Evolutionary conservation across 129 eudicot species (phyloP).

Genomic region (Chrysanthemum lavandulifolium): DNA sequence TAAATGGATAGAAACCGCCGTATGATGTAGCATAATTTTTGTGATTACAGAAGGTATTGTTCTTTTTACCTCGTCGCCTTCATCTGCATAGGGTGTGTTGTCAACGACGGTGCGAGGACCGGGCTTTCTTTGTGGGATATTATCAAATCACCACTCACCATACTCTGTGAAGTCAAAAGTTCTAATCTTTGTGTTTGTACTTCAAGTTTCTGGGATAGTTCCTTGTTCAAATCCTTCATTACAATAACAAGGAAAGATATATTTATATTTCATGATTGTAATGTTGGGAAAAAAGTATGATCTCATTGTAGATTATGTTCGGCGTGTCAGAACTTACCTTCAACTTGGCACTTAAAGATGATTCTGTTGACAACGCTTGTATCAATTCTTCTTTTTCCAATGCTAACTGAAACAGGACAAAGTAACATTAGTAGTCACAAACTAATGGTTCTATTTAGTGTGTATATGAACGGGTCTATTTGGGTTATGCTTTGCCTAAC

Average conservation of each 20-base stretch:
- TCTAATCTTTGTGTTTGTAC: constrained; percentile 95
- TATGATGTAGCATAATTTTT: not conserved
- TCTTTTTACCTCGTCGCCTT: constrained; percentile 88
- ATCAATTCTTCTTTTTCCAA: constrained; percentile 80
- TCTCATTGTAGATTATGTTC: not conserved
- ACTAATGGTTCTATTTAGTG: too few species aligned
- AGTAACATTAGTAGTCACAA: not conserved
- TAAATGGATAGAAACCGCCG: not conserved
- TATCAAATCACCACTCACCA: constrained; percentile 71
- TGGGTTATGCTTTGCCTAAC: too few species aligned
- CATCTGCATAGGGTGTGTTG: constrained; percentile 75
- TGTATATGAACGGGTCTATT: too few species aligned
- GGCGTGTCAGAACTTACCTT: constrained; percentile 45
- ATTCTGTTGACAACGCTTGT: constrained; percentile 70
- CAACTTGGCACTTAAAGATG: constrained; percentile 67
- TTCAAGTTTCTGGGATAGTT: constrained; percentile 87
- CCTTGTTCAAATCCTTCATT: constrained; percentile 79
- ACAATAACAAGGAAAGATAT: not conserved
- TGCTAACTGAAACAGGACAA: constrained; percentile 51
- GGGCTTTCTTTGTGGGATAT: constrained; percentile 42
- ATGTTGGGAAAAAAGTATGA: not conserved
- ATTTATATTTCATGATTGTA: not conserved
- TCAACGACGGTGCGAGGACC: constrained; percentile 48
- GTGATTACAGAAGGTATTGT: not conserved
- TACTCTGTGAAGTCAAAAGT: constrained; percentile 85